Conservation (phyloP, 2,329 filamentous ascomycete species). For the Trichophaea hybrida region DNA sequence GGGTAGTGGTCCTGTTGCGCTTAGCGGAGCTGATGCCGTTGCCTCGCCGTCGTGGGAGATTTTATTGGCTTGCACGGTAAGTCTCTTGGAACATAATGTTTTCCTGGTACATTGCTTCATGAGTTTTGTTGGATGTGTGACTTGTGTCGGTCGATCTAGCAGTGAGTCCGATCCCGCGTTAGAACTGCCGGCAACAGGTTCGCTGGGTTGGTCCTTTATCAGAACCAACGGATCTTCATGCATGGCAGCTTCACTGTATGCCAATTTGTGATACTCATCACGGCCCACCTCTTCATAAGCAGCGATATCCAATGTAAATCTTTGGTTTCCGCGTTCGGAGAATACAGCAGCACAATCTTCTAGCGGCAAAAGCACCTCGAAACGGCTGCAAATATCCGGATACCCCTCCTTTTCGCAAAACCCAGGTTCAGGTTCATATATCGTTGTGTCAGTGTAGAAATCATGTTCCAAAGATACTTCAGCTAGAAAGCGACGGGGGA, state of each 20-base stretch:
- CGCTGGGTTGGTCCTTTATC: no score
- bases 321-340: background rate
- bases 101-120: no score
- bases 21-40: background rate
- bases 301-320: background rate
- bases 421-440: background rate
- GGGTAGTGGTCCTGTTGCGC: background rate
- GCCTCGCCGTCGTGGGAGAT: no score
- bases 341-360: slow-evolving; percentile 15
- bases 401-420: slow-evolving; percentile 2
- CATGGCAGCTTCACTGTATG: background rate
- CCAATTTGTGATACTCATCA: background rate
- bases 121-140: no score
- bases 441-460: background rate
- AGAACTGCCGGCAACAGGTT: no score
- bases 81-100: no score
- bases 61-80: no score
- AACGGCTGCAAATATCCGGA: slow-evolving; percentile 12
- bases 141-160: no score
- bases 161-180: no score
- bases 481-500: background rate
- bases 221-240: background rate
- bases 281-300: background rate
- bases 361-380: slow-evolving; percentile 16
- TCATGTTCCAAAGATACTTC: background rate